Percentiles rank a stretch among this genome's conserved stretches.
Evolutionary conservation across 192 early-diverging fungal genomes (phyloP).

Genomic region (Podila verticillata): DNA sequence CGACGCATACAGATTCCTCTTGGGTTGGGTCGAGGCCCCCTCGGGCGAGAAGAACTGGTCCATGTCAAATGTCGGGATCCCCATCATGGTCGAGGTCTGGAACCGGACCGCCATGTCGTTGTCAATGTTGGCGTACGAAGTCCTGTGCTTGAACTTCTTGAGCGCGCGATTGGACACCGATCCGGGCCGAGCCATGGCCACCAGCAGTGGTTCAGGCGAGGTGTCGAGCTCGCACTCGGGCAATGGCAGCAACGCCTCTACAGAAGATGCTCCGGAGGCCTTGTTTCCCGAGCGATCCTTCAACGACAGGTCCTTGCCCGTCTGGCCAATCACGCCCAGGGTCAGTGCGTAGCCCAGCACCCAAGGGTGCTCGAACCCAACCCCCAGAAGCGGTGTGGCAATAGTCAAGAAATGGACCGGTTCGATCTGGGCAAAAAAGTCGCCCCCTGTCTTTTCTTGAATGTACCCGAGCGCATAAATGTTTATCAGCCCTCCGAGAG

Average conservation of each 20-base stretch:
- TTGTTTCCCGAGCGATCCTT: constrained; percentile 12
- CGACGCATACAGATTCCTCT: constrained; percentile 15
- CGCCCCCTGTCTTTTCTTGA: constrained; percentile 53
- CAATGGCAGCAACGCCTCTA: background rate
- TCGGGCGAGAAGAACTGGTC: constrained; percentile 37
- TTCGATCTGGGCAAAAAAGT: constrained; percentile 50
- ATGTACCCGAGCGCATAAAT: constrained; percentile 53
- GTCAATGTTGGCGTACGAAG: constrained; percentile 59
- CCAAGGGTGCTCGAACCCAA: constrained; percentile 54
- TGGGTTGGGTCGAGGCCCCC: constrained; percentile 13
- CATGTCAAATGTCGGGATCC: constrained; percentile 35
- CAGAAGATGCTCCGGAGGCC: background rate
- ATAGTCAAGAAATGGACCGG: constrained; percentile 58
- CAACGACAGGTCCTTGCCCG: constrained; percentile 57
- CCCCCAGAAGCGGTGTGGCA: constrained; percentile 56
- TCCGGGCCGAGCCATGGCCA: constrained; percentile 50
- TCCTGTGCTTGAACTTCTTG: constrained; percentile 43
- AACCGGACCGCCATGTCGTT: constrained; percentile 58
- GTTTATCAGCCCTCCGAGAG: constrained; percentile 61
- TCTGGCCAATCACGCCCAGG: constrained; percentile 55
- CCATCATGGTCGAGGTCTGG: constrained; percentile 47
- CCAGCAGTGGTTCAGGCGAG: constrained; percentile 43
- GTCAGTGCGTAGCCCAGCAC: constrained; percentile 31
- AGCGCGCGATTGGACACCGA: constrained; percentile 46
- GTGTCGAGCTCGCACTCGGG: constrained; percentile 20